Evolutionary conservation across 176 grass and related monocot species (phyloP).

Genomic region (Lolium multiflorum): DNA sequence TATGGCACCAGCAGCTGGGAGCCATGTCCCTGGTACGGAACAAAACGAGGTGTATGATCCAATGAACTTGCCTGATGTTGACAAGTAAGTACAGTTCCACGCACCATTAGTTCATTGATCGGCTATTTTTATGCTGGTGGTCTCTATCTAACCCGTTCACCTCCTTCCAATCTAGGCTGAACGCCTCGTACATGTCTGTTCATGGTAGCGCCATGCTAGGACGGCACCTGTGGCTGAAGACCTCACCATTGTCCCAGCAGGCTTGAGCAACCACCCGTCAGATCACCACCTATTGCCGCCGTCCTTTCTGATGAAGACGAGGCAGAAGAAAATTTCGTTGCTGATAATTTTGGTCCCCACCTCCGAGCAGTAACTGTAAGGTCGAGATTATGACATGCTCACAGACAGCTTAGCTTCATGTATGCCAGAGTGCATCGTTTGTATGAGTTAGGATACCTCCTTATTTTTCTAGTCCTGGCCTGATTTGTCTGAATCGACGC

Average conservation of each 20-base stretch:
- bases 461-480: not conserved
- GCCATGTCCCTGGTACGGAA: conserved; percentile 62
- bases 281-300: too few relatives aligned
- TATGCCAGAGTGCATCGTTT: conserved; percentile 18
- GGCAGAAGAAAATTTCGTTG: not conserved
- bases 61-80: conserved; percentile 79
- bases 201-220: conserved; percentile 86
- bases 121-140: not conserved
- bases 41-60: conserved; percentile 91
- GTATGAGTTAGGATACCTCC: not conserved
- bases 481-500: not conserved
- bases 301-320: too few relatives aligned
- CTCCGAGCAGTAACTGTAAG: not conserved
- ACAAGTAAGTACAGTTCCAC: conserved; percentile 61
- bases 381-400: not conserved
- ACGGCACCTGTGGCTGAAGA: conserved; percentile 89
- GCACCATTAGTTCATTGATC: not conserved
- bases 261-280: conserved; percentile 38
- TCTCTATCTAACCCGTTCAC: conserved; percentile 44
- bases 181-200: conserved; percentile 80
- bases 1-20: conserved; percentile 44
- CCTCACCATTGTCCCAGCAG: conserved; percentile 53
- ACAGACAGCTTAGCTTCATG: conserved; percentile 21
- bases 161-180: conserved; percentile 64
- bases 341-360: not conserved